Evolutionary conservation across 805 yeast genomes (phyloP).

Genomic region (Cyberlindnera americana): DNA sequence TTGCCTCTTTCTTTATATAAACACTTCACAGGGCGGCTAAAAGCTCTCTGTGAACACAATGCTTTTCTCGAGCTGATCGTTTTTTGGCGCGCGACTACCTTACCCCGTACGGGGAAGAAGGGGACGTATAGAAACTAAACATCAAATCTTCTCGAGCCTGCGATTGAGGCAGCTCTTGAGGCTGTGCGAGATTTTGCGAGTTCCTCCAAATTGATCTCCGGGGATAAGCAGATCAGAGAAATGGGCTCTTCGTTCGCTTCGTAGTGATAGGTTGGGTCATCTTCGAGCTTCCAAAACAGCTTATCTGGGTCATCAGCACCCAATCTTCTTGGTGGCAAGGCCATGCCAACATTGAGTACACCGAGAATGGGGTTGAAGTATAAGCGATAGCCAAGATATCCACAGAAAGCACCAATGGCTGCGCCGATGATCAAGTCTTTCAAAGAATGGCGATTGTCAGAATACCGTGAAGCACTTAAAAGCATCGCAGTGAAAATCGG

Average conservation of each 20-base stretch:
- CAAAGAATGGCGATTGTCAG: conserved; percentile 45
- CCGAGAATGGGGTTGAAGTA: conserved; percentile 38
- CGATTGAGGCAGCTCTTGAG: no score
- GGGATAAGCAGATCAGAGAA: no score
- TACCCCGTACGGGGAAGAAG: no score
- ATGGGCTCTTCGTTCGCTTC: no score
- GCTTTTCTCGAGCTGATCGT: no score
- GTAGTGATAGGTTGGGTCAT: conserved; percentile 26
- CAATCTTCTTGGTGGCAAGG: conserved; percentile 42
- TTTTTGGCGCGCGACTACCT: no score
- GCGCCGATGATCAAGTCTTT: conserved; percentile 39
- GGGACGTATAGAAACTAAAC: no score
- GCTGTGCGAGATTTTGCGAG: no score
- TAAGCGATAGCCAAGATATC: conserved; percentile 35
- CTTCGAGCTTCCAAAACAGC: conserved; percentile 36
- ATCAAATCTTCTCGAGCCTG: no score
- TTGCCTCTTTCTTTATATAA: neutral
- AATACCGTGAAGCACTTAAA: conserved; percentile 39
- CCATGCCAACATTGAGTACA: conserved; percentile 34
- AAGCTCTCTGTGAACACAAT: no score
- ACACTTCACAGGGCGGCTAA: no score
- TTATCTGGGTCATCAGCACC: conserved; percentile 28
- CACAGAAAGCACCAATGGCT: conserved; percentile 34
- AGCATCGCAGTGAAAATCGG: conserved; percentile 35
- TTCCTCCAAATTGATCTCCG: no score